Evolutionary conservation across 257 asterid genomes (phyloP).

Genomic region (Fraxinus anomala): DNA sequence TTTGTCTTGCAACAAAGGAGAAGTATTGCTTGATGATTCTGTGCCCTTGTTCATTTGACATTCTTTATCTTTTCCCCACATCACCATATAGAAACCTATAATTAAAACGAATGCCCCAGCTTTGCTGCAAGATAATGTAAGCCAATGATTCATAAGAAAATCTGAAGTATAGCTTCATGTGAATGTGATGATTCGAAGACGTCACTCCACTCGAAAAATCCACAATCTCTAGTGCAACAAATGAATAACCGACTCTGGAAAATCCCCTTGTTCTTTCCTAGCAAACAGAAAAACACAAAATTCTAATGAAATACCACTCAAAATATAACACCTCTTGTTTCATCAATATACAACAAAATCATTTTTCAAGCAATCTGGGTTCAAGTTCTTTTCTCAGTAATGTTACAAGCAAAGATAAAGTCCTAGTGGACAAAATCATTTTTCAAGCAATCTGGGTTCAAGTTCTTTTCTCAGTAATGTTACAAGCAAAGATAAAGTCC

Average conservation of each 20-base stretch:
- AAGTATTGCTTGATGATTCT: slow-evolving; percentile 25
- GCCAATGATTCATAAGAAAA: neutral
- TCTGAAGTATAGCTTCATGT: neutral
- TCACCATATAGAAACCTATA: slow-evolving; percentile 54
- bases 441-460: no score
- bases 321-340: no score
- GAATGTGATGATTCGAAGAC: neutral
- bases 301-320: no score
- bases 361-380: neutral
- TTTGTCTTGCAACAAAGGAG: slow-evolving; percentile 40
- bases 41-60: slow-evolving; percentile 14
- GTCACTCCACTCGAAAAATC: no score
- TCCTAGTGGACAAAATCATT: no score
- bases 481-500: no score
- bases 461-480: no score
- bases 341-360: neutral
- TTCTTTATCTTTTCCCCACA: slow-evolving; percentile 64
- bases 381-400: no score
- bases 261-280: no score
- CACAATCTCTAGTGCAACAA: no score
- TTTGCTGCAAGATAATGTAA: slow-evolving; percentile 35
- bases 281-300: no score
- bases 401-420: neutral
- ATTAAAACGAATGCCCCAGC: slow-evolving; percentile 48
- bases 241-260: no score